These are phyloP conservation scores for Dothistroma pini DNA, from an alignment of 2,329 filamentous ascomycete species.

Conservation along the genomic window DNA sequence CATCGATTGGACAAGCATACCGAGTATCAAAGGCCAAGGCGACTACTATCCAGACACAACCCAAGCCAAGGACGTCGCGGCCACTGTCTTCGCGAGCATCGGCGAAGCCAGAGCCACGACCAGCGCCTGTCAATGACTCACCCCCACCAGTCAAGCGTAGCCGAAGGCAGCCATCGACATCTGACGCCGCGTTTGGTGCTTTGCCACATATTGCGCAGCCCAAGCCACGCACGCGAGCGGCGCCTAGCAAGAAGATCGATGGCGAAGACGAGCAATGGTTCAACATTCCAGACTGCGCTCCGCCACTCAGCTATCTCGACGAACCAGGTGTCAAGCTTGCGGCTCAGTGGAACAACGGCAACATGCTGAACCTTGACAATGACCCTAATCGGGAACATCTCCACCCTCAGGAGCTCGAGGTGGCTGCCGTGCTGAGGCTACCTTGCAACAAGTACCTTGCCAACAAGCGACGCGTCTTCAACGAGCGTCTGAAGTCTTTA, in stretches of 20 bases:
- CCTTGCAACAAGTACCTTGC: slow-evolving; percentile 86
- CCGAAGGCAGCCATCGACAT: slow-evolving; percentile 17
- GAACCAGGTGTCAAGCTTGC: slow-evolving; percentile 12
- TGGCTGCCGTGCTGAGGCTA: slow-evolving; percentile 76
- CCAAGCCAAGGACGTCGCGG: slow-evolving; percentile 11
- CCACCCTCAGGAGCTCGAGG: slow-evolving; percentile 70
- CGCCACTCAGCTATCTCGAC: slow-evolving; percentile 26
- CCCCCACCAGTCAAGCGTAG: slow-evolving; percentile 13
- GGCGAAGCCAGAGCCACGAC: not conserved
- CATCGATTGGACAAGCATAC: slow-evolving; percentile 12
- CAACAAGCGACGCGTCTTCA: slow-evolving; percentile 89
- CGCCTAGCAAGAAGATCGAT: slow-evolving; percentile 28
- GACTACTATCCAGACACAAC: not conserved
- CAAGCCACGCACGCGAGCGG: slow-evolving; percentile 27
- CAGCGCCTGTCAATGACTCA: slow-evolving; percentile 10
- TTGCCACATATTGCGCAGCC: slow-evolving; percentile 19
- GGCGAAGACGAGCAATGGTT: slow-evolving; percentile 27
- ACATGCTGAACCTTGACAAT: slow-evolving; percentile 68
- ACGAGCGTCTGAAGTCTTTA: slow-evolving; percentile 65
- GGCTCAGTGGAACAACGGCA: slow-evolving; percentile 55
- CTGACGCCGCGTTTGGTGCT: slow-evolving; percentile 9
- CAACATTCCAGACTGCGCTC: slow-evolving; percentile 28
- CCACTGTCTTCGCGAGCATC: slow-evolving; percentile 1
- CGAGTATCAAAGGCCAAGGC: slow-evolving; percentile 17
- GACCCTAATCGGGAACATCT: slow-evolving; percentile 69